Evolutionary conservation across 2,329 filamentous ascomycete genomes (phyloP), one percentile per base, ranked within the genome.

Genomic region (Ophiobolus disseminans): DNA sequence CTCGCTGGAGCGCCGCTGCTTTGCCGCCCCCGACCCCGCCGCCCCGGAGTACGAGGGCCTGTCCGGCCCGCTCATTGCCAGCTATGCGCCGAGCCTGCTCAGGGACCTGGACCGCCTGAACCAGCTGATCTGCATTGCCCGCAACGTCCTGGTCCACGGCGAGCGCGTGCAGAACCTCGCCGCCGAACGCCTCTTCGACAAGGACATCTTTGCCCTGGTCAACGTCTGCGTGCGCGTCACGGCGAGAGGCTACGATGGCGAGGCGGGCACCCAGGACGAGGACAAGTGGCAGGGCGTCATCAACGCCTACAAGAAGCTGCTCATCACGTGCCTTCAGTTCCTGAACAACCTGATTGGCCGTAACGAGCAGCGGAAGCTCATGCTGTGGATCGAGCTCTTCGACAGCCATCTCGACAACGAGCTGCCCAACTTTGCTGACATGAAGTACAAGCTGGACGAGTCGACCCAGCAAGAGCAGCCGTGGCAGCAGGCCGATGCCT

Each of bases 241-340:
- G 0, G 84, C 84, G 7, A 73, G 84, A 55, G 85, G 84, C 0
- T 87, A 85, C 53, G 85, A 87, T 68, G 84, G 84, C 23, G 83
- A 86, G 63, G 80, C 82, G 5, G 82, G 83, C 48, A 80, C 81
- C 4, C 76, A 80, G 43, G 83, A 86, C 48, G 82, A 87, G 68
- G 82, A 86, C 58, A 82, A 82, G 57, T 86, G 84, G 83, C 83
- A 86, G 70, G 81, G 80, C 68, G 82, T 86, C 45, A 82, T 86
- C 53, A 85, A 84, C 62, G 79, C 83, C 3, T 86, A 85, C 72
- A 86, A 87, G 72, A 83, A 84, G 59, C 74, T 87, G 14, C 75
- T 87, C 60, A 86, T 86, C 45, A 86, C 83, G 2, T 83, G 82
- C 53, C 75, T 87, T n/a, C 85, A 87, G 63, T 86, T 86, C 56